Evolutionary conservation across 441 rosid genomes (phyloP), one percentile per base, ranked within the genome.

Genomic region (Gossypium laxum): DNA sequence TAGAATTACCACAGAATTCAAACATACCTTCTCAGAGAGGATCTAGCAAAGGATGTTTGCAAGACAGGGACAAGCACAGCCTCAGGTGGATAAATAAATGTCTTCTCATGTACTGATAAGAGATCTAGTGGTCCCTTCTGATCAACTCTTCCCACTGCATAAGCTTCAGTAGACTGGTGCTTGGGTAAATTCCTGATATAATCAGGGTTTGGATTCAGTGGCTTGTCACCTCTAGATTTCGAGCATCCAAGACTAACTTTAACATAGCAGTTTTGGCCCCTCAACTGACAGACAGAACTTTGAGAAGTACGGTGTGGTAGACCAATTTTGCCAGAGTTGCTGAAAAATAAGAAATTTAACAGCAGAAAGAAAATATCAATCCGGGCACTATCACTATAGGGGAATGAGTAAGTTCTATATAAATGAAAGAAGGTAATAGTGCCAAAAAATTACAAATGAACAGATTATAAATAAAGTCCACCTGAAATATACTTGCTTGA

Each of bases 401-500:
- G 30, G 38, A 12, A n/a, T 38, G 11, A 54, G 64, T n/a, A 5
- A 56, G 65, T 38, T 41, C 55, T 4, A n/a, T 14, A 61, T 7
- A 11, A 48, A 34, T 12, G 41, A 50, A 72, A 0, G 58, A 18
- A 17, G 15, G 21, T 58, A 76, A 34, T 14, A 55, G 62, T 8
- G 69, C 47, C 45, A 38, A 64, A 56, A 28, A 5, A 41, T 15
- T 28, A 45, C 24, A 21, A 72, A 51, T 24, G 12, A 66, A 26
- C n/a, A 48, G 7, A 74, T 12, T 41, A 54, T 24, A 72, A 67
- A 74, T 14, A 68, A 34, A 34, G 47, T 70, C 70, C 76, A 93
- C 99, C 96, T 82, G 75, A 87, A 81, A 78, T 91, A 93, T 4
- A 91, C 93, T 89, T 96, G 92, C 88, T 93, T 89, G 83, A 96